Evolutionary conservation across 2,329 filamentous ascomycete species (phyloP).

Genomic region (Aspergillus neoniger): DNA sequence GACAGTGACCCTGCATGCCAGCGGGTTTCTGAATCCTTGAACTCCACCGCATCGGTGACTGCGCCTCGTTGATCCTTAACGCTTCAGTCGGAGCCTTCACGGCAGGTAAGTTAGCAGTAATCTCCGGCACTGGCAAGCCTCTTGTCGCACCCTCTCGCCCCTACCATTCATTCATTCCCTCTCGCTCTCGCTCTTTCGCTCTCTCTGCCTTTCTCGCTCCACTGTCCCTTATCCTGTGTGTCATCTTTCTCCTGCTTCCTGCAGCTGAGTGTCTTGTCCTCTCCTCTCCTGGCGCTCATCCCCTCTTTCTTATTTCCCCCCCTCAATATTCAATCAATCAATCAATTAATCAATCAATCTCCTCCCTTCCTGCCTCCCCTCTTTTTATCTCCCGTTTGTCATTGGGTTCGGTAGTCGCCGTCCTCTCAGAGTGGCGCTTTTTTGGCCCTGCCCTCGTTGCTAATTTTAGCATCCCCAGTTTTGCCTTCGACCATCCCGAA

Average conservation of each 20-base stretch:
- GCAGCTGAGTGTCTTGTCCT: slow-evolving; percentile 11
- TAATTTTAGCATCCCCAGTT: slow-evolving; percentile 39
- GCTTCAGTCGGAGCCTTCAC: slow-evolving; percentile 18
- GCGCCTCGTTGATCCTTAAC: slow-evolving; percentile 32
- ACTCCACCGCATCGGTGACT: slow-evolving; percentile 20
- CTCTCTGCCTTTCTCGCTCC: slow-evolving; percentile 3
- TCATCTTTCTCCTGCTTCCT: slow-evolving; percentile 8
- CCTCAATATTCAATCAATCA: neutral
- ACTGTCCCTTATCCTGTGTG: slow-evolving; percentile 6
- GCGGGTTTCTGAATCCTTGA: neutral
- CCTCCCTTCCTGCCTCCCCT: slow-evolving; percentile 3
- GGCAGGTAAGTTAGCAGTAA: slow-evolving; percentile 22
- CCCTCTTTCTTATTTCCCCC: slow-evolving; percentile 14
- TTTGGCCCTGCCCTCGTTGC: slow-evolving; percentile 24
- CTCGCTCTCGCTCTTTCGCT: neutral
- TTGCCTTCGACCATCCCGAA: slow-evolving; percentile 20
- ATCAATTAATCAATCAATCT: neutral
- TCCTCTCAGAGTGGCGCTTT: slow-evolving; percentile 32
- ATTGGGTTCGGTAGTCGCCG: slow-evolving; percentile 17
- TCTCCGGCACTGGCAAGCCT: slow-evolving; percentile 18
- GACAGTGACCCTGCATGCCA: slow-evolving; percentile 11
- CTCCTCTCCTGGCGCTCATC: slow-evolving; percentile 16
- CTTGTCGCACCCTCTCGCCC: neutral
- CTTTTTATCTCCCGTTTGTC: slow-evolving; percentile 4
- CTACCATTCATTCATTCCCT: neutral